Evolutionary conservation across 352 stramenopile species (phyloP), one percentile per base, ranked within the genome.

Genomic region (Thraustochytrium striatum): DNA sequence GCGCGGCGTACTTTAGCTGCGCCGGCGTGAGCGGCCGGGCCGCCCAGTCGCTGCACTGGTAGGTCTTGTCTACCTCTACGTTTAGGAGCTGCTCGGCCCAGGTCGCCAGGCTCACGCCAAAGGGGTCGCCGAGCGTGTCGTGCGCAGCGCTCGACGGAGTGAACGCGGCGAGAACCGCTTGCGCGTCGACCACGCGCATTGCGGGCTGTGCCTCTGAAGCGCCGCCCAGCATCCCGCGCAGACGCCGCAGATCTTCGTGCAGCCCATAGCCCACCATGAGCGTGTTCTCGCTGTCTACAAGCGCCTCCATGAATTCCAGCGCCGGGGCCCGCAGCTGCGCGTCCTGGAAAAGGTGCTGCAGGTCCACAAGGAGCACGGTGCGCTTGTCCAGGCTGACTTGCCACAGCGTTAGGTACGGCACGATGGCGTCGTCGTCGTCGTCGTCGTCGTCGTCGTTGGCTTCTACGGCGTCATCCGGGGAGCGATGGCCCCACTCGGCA

Each of bases 41-140:
- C 3, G 65, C 58, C 65, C 65, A 75, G 16, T 75, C 65, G 52
- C 65, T 75, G 36, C 65, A 75, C 30, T 75, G 65, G 36, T 75
- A 75, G 5, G 50, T 33, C 50, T 75, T 75, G 41, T 75, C 65
- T 3, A 75, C 30, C 5, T 38, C 32, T 3, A 50, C 65, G 7
- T 30, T 11, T 3, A 75, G 52, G 21, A 75, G 36, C 5, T 61
- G 13, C 16, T 32, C 11, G n/a, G 16, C 11, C 65, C 65, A 75
- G 11, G 21, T 36, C 1, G 43, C 65, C 0, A 75, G 50, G 32
- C 65, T 75, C 1, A 61, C 11, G 3, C 19, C 43, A 2, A 75
- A 38, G 16, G 65, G 65, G 39, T 58, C 52, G 21, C 65, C 65
- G 0, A 72, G 11, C 11, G 33, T 19, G n/a, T 61, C 35, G 39